Percentiles rank a stretch among this genome's conserved stretches.
Evolutionary conservation across 1,284 basidiomycete genomes (phyloP).

Genomic region (Athelia sp.): DNA sequence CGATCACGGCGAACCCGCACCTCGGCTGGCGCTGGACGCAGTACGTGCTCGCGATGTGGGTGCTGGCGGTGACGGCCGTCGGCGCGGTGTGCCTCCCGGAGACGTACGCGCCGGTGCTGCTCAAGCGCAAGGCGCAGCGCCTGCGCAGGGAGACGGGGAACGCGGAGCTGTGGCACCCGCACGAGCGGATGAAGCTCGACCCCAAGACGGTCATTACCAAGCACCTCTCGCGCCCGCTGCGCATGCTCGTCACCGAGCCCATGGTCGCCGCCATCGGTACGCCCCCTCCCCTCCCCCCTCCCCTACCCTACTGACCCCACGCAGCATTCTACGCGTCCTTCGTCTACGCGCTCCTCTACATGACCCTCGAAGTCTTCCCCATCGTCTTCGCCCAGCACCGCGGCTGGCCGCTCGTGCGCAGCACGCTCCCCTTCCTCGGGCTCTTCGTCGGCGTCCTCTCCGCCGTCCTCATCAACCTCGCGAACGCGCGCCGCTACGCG

Average conservation of each 20-base stretch:
- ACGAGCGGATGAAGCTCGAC: neutral
- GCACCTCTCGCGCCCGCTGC: neutral
- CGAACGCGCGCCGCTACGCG: conserved; percentile 11
- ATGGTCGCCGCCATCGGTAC: neutral
- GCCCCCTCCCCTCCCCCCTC: neutral
- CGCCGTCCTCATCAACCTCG: conserved; percentile 23
- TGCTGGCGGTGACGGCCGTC: conserved; percentile 11
- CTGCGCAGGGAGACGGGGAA: conserved; percentile 25
- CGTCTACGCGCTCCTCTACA: conserved; percentile 10
- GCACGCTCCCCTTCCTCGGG: conserved; percentile 26
- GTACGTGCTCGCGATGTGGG: conserved; percentile 22
- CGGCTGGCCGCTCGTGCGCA: conserved; percentile 23
- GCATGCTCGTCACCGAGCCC: neutral
- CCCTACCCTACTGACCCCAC: neutral
- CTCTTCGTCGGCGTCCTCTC: conserved; percentile 23
- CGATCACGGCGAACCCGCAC: conserved; percentile 7
- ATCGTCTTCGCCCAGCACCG: conserved; percentile 22
- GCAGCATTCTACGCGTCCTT: too few species aligned
- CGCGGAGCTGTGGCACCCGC: conserved; percentile 18
- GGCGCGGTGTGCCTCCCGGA: conserved; percentile 27
- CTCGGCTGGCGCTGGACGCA: conserved; percentile 31
- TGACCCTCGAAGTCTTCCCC: conserved; percentile 26
- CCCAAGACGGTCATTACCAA: neutral
- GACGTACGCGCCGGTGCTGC: conserved; percentile 25
- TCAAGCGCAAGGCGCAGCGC: conserved; percentile 22